phyloP scores from a whole-genome alignment of 2,329 filamentous ascomycete species.

The Xylaria hypoxylon region DNA sequence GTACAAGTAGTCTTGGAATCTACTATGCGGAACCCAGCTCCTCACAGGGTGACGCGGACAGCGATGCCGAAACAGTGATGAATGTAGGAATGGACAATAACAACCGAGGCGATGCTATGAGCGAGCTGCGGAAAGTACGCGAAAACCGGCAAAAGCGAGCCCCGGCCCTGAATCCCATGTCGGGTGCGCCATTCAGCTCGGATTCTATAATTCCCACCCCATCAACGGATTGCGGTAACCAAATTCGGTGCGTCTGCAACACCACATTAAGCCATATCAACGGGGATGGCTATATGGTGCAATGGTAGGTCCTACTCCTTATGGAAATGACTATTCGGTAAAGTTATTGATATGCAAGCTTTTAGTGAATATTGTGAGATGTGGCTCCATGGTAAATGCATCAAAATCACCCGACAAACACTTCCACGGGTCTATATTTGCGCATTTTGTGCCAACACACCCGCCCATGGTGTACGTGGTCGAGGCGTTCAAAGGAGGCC shows the following conservation, averaged over 20 bases:
- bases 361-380: slow-evolving; percentile 72
- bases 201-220: slow-evolving; percentile 57
- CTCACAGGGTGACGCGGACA: slow-evolving; percentile 59
- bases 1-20: slow-evolving; percentile 57
- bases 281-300: slow-evolving; percentile 68
- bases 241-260: slow-evolving; percentile 69
- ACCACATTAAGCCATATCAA: slow-evolving; percentile 51
- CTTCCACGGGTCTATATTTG: slow-evolving; percentile 73
- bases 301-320: slow-evolving; percentile 64
- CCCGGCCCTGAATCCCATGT: slow-evolving; percentile 52
- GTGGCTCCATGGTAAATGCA: slow-evolving; percentile 73
- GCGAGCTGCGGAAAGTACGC: slow-evolving; percentile 69
- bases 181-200: slow-evolving; percentile 46
- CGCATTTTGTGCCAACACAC: slow-evolving; percentile 71
- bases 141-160: slow-evolving; percentile 62
- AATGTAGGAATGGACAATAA: slow-evolving; percentile 55
- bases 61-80: slow-evolving; percentile 70
- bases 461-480: slow-evolving; percentile 62
- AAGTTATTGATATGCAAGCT: slow-evolving; percentile 25
- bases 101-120: slow-evolving; percentile 66
- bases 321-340: background rate
- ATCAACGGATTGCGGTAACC: slow-evolving; percentile 57
- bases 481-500: slow-evolving; percentile 56
- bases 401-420: slow-evolving; percentile 68
- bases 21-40: slow-evolving; percentile 50